These are phyloP conservation scores for Limonium bicolor DNA, from an alignment of 148 eudicot species.

Conservation along the genomic window DNA sequence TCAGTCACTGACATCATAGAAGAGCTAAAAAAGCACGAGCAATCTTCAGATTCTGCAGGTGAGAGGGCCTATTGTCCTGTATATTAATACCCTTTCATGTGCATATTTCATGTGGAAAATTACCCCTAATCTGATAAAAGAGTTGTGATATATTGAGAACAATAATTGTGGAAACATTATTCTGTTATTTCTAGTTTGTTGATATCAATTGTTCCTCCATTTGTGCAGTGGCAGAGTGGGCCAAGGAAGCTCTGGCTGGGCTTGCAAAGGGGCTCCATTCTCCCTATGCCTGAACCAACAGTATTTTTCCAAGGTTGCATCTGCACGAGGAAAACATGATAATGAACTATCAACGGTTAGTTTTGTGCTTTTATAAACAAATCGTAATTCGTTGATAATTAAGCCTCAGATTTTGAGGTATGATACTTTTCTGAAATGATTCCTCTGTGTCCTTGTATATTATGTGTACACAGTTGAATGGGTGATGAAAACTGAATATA, in stretches of 20 bases:
- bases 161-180: too few relatives aligned
- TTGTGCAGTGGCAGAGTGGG: slow-evolving; percentile 70
- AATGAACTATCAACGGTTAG: slow-evolving; percentile 49
- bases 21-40: slow-evolving; percentile 49
- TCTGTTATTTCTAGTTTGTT: not conserved
- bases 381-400: too few relatives aligned
- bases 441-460: too few relatives aligned
- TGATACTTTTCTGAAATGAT: too few relatives aligned
- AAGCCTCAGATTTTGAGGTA: too few relatives aligned
- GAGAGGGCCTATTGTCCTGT: slow-evolving; percentile 1
- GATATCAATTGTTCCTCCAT: not conserved
- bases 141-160: too few relatives aligned
- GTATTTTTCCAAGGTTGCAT: slow-evolving; percentile 67
- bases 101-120: too few relatives aligned
- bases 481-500: slow-evolving; percentile 91
- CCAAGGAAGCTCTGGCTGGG: slow-evolving; percentile 70
- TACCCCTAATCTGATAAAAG: too few relatives aligned
- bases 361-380: too few relatives aligned
- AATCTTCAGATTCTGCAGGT: slow-evolving; percentile 51
- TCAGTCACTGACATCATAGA: slow-evolving; percentile 40
- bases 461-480: slow-evolving; percentile 34
- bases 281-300: slow-evolving; percentile 58
- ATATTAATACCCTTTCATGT: too few relatives aligned
- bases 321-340: slow-evolving; percentile 35
- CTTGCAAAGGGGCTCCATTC: slow-evolving; percentile 79